Base-by-base conservation (phyloP, 169 alveolate species). In the Babesia gibsoni region DNA sequence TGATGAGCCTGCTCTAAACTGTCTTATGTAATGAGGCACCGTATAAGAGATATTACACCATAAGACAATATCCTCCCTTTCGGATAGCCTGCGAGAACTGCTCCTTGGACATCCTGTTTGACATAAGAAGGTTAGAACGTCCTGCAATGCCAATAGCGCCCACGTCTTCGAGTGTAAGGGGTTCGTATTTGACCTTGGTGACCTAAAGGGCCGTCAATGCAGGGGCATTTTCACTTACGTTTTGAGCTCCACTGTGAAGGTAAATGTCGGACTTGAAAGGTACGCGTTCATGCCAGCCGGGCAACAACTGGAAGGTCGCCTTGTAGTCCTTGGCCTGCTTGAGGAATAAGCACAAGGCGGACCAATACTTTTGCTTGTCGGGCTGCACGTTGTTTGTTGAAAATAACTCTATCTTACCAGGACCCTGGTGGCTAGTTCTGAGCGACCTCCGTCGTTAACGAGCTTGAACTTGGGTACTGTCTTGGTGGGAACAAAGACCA, bases 321-420 rank as follows among this genome's bases (percentile, higher is more conserved):
- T 79, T 69, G 83, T 68, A 79, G 35, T 79, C 83, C 65, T 79
- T 79, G 54, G 88, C 88, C 10, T 48, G 16, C 53, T 79, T 79
- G 58, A 79, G 42, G 59, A 79, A 79, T 37, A 57, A 63, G 54
- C 88, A 79, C 7, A 79, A 54, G 22, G 57, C 27, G 43, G 82
- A 69, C 63, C 66, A 79, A 49, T 45, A 79, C 69, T 79, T 79
- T 42, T 42, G 46, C 63, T 79, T 79, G 53, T 68, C 83, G 32
- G 88, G 83, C 83, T 79, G 75, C 37, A 45, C 18, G 20, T 4
- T 2, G 23, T 36, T 14, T 20, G 27, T 8, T 49, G 23, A 22
- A 4, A 4, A 18, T 29, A 29, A 8, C 16, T 41, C 4, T 14
- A 8, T 52, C 85, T 23, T 53, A 77, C 85, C 54, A 67, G 63